Evolutionary conservation across 495 filamentous ascomycete species (phyloP), one percentile per base, ranked within the genome.

Genomic region (Daldinia concentrica): DNA sequence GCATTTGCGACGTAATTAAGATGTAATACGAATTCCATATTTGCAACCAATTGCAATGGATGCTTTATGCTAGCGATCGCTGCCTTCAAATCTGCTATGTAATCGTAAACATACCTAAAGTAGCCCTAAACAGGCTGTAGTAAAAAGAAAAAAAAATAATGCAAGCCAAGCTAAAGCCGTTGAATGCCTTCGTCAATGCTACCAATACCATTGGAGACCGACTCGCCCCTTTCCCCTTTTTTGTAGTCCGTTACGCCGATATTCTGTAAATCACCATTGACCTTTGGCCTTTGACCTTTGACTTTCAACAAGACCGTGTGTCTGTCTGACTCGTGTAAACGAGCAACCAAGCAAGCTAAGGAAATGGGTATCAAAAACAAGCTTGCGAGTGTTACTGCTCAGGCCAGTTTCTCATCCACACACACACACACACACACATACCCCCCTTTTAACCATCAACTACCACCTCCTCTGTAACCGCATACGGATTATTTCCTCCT

Each of bases 301-400:
- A 48, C 19, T 11, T 22, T 24, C 22, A 12, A 24, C 43, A 22
- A 24, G 43, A 48, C 6, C 8, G 11, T 24, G 17, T 24, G 43
- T 12, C 19, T 48, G 43, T 6, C 43, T 22, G 19, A 19, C 43
- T 48, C 43, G 7, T 24, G 11, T 36, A 64, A 41, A 7, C 27
- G 52, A 51, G 19, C 45, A 19, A 50, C 22, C 50, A 41, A n/a
- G 61, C 60, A 64, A 68, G 64, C 64, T 64, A 72, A 72, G 64
- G 64, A 73, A 68, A 73, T 5, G 56, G 65, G 65, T 73, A 68
- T 68, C 70, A 65, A 61, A 39, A 62, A 68, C 48, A 73, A 73
- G 64, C 65, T 60, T 58, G 41, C 59, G 62, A 1, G 45, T 34
- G 32, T 51, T 48, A 60, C 64, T 29, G 58, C 26, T 27, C 22